Evolutionary conservation across 106 monocot species (phyloP), one percentile per base, ranked within the genome.

Genomic region (Triglochin maritima): DNA sequence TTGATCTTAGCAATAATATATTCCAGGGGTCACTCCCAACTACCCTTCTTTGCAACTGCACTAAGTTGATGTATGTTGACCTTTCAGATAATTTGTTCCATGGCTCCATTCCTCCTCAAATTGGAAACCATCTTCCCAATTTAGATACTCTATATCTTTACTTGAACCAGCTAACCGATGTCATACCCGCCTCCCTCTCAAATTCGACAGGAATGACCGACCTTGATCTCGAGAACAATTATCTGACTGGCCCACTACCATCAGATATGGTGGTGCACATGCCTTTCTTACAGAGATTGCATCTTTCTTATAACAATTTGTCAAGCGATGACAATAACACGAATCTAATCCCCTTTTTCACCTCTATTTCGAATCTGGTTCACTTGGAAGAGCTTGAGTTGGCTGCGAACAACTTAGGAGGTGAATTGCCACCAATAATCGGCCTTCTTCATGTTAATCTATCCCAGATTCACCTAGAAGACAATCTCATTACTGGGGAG

Each of bases 81-180:
- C 72, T 94, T 14, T 79, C 90, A 2, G 76, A 90, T 77, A 94
- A 94, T 63, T 87, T 87, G 9, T 80, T 94, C 29, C 9, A 53
- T 8, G 90, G 94, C 2, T 60, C 66, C n/a, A 90, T 94, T 44
- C 79, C 80, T 3, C 3, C 75, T 1, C 2, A 43, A 2, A 44
- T 50, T 7, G 63, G 69, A 6, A 85, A 81, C 57, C 50, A 42
- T 52, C 77, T 90, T 7, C 17, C 47, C 4, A 69, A 79, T 42
- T 66, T 94, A 65, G 60, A 69, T 9, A 81, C 67, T 54, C 80
- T 94, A 44, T 62, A 72, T 3, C 64, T 94, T 0, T 94, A 83
- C 85, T 85, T 81, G 3, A 94, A 94, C 58, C 7, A 63, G 3
- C 63, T 94, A 0, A 49, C 56, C 2, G 94, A 90, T 12, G 44